Evolutionary conservation across 2,329 filamentous ascomycete genomes (phyloP), one percentile per base, ranked within the genome.

Genomic region (Sporothrix variecibatus): DNA sequence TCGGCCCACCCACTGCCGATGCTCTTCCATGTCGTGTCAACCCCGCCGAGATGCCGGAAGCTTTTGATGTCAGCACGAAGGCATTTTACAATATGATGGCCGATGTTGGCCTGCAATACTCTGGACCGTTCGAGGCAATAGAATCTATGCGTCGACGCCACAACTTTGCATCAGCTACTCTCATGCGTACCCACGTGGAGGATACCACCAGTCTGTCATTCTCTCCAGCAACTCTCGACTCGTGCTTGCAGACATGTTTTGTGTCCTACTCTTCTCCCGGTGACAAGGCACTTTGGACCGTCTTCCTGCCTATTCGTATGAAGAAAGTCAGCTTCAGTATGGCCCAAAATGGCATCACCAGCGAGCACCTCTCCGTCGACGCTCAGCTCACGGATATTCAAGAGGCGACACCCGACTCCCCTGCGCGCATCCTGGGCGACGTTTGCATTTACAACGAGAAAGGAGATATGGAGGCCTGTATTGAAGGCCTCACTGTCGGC

Each of bases 61-160:
- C 81, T 0, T 72, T 82, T 15, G 56, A 76, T 1, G 82, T 81
- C 7, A 78, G 75, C 46, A 76, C 81, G 0, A 77, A 80, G 0
- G 78, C 78, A 0, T 85, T 85, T 70, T 85, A 85, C 77, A 64
- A 77, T 11, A 84, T 83, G 82, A 85, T 85, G 83, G 77, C 78
- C 1, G 76, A 75, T 0, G 81, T 79, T 0, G 83, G 84, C 0
- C 76, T 85, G n/a, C 74, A 75, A 0, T 85, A 85, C 69, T 80
- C 81, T 0, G 82, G 82, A 0, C 82, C 84, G 0, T 85, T 85
- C 75, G 77, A 77, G 51, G 82, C 81, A 0, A 58, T 85, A 1
- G 75, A 76, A 5, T 77, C 80, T 0, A 80, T 85, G 20, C 74
- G 80, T 26, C 80, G 84, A 23, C 81, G 83, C 2, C 80, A 79